Base-by-base conservation (phyloP, 2,329 filamentous ascomycete genomes). In the Colletotrichum noveboracense region DNA sequence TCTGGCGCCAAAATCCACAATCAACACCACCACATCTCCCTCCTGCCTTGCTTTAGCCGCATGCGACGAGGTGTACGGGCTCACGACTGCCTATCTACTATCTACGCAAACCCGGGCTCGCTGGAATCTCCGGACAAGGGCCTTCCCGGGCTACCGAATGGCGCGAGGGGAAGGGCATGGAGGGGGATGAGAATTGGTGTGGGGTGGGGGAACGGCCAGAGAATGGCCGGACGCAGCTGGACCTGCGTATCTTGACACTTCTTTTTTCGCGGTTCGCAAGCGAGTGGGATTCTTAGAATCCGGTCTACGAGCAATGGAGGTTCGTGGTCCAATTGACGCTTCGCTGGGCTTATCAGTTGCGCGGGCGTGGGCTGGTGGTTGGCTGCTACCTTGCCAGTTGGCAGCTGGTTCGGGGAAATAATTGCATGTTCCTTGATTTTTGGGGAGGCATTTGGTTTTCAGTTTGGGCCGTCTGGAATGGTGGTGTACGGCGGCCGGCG, bases 1-100 rank as follows among this genome's bases (percentile, higher is more conserved):
- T 71, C 69, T 52, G 43, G 62, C 69, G 62, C 30, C 30, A 64
- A 62, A 48, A 52, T 14, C 72, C 68, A 71, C 67, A 30, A 58
- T 21, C 48, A 56, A 55, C 48, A 67, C 43, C 43, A 36, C 64
- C 64, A 36, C 58, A 58, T 26, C 58, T 14, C 30, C 21, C n/a
- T 52, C 48, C 38, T 74, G 60, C 55, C 72, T 56, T 75, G 68
- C 61, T 75, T 75, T 71, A 75, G 68, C 68, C 72, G 62, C 72
- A 61, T 38, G 56, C 55, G 38, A 71, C 21, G 64, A 30, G 16
- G 6, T 7, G 56, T 30, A 55, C 21, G 38, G 48, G 26, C 36
- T 36, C 66, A 52, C 21, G 18, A 62, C n/a, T 48, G n/a, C 36
- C 34, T 26, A 13, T 52, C 43, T 52, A 3, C 5, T 52, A 21